phyloP scores from a whole-genome alignment of 352 stramenopile species.

The Aphanomyces stellatus region DNA sequence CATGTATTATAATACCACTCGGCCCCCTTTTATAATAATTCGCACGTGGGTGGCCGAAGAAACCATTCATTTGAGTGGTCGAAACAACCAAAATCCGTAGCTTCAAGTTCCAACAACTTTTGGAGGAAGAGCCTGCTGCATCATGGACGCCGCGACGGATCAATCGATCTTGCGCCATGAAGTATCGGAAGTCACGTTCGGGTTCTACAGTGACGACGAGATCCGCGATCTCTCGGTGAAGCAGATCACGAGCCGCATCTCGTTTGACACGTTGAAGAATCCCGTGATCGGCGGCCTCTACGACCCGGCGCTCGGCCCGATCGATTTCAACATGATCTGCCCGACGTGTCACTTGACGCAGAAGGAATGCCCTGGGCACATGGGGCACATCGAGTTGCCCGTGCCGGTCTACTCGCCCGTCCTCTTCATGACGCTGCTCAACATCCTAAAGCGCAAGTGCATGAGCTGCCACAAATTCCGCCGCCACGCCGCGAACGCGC shows the following conservation, averaged over 20 bases:
- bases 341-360: conserved; percentile 94
- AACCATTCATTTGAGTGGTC: conserved; percentile 7
- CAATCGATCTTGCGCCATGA: conserved; percentile 88
- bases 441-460: conserved; percentile 97
- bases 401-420: conserved; percentile 98
- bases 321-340: conserved; percentile 87
- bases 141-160: conserved; percentile 81
- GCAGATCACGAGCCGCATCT: conserved; percentile 92
- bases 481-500: conserved; percentile 56
- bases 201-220: conserved; percentile 97
- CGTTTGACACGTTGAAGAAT: conserved; percentile 93
- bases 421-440: conserved; percentile 92
- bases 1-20: too few relatives aligned
- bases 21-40: too few relatives aligned
- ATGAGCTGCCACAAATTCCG: conserved; percentile 97
- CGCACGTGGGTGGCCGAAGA: too few relatives aligned
- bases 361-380: conserved; percentile 95
- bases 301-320: conserved; percentile 92
- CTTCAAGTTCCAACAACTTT: conserved; percentile 6
- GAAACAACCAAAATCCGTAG: not conserved
- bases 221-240: conserved; percentile 94
- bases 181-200: conserved; percentile 87
- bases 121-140: not conserved
- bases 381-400: conserved; percentile 98
- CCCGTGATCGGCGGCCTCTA: conserved; percentile 95